These are phyloP conservation scores for Micractinium sp. DNA, from an alignment of 139 green algal genomes.

Conservation along the genomic window DNA sequence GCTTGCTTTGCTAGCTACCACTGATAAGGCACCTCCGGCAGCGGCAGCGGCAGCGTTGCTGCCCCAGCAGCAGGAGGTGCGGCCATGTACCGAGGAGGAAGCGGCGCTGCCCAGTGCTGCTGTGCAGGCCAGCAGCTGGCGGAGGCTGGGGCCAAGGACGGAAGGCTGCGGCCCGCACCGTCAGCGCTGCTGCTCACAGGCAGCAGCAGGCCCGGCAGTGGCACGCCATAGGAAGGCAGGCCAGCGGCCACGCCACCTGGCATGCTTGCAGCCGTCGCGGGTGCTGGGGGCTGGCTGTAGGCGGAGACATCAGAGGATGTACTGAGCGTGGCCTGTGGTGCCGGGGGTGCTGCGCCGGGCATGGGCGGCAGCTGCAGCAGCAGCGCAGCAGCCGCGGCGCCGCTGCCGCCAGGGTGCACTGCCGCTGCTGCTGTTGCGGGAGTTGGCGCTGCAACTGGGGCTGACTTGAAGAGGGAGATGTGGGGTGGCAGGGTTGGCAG, in stretches of 20 bases:
- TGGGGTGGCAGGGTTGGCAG: neutral
- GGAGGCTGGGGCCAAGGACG: neutral
- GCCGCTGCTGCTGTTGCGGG: neutral
- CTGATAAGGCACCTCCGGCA: neutral
- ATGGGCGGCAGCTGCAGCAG: neutral
- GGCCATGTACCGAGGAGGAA: neutral
- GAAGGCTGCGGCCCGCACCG: neutral
- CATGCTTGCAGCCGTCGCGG: neutral
- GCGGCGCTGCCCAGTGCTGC: conserved; percentile 11
- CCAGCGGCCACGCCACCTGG: neutral
- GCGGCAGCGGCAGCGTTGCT: neutral
- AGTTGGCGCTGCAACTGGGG: neutral
- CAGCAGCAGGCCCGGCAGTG: neutral
- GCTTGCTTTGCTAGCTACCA: too few species aligned
- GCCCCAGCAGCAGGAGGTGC: neutral
- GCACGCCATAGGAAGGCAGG: conserved; percentile 11
- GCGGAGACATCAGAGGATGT: conserved; percentile 15
- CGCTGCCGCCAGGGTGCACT: neutral
- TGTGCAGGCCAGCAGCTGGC: neutral
- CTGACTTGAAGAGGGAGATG: conserved; percentile 27
- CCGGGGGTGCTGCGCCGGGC: neutral
- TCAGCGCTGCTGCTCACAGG: neutral
- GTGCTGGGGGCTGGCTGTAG: conserved; percentile 8
- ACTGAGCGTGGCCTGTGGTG: neutral
- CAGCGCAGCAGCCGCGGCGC: neutral